A percentile compares a stretch with the other conserved stretches of the same genome.
Evolutionary conservation across 192 early-diverging fungal species (phyloP).

Genomic region (Coemansia sp.): DNA sequence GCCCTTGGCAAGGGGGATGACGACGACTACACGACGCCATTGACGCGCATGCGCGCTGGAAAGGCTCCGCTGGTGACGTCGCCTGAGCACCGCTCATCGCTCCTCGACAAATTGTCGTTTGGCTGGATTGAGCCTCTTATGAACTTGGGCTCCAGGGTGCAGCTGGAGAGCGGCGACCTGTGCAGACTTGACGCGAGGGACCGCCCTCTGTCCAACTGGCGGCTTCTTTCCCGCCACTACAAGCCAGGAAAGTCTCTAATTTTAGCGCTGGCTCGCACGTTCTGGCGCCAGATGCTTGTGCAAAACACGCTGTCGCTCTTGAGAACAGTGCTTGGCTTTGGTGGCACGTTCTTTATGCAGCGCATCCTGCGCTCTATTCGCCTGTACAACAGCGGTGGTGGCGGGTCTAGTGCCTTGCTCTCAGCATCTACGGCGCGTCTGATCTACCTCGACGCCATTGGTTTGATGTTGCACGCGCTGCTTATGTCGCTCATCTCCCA

Average conservation of each 20-base stretch:
- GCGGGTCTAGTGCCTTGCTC: slow-evolving; percentile 9
- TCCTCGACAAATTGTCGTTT: slow-evolving; percentile 47
- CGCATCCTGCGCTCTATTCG: slow-evolving; percentile 51
- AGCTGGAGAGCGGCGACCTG: slow-evolving; percentile 53
- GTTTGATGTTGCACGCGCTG: slow-evolving; percentile 54
- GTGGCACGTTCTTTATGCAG: slow-evolving; percentile 60
- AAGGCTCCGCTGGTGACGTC: slow-evolving; percentile 34
- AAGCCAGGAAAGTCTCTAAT: slow-evolving; percentile 14
- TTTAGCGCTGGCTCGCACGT: slow-evolving; percentile 29
- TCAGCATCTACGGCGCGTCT: not conserved
- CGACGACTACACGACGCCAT: slow-evolving; percentile 35
- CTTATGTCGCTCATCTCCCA: slow-evolving; percentile 45
- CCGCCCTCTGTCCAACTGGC: slow-evolving; percentile 14
- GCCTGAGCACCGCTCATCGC: slow-evolving; percentile 28
- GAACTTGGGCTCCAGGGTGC: slow-evolving; percentile 54
- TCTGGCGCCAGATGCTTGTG: slow-evolving; percentile 29
- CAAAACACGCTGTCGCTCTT: slow-evolving; percentile 26
- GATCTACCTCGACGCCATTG: slow-evolving; percentile 62
- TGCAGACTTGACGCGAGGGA: not conserved
- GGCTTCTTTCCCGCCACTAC: slow-evolving; percentile 10
- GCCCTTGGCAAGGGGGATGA: not conserved
- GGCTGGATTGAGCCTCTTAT: slow-evolving; percentile 66
- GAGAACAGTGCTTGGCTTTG: slow-evolving; percentile 36
- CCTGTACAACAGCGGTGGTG: slow-evolving; percentile 33
- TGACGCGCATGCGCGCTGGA: slow-evolving; percentile 25